phyloP scores from a whole-genome alignment of 805 yeast genomes.

The Barnettozyma siamensis region DNA sequence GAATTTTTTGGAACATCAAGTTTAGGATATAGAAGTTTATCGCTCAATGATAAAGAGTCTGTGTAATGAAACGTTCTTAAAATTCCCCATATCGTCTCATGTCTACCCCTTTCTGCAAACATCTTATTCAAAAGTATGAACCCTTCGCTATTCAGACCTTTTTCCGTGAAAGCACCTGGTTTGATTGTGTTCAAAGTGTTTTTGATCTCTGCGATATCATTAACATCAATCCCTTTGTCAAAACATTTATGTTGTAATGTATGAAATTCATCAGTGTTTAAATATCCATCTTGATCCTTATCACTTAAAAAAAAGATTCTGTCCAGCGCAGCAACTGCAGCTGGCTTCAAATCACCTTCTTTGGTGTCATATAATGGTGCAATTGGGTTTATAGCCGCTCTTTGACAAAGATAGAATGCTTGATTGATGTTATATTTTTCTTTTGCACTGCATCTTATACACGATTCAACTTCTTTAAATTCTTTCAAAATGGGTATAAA shows the following conservation, averaged over 20 bases:
- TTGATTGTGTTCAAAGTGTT: conserved; percentile 27
- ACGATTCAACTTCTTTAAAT: conserved; percentile 90
- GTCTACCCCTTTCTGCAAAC: conserved; percentile 88
- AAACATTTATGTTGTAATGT: conserved; percentile 73
- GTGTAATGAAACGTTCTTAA: conserved; percentile 85
- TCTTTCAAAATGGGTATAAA: conserved; percentile 81
- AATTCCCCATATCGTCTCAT: conserved; percentile 97
- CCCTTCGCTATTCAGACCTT: conserved; percentile 68
- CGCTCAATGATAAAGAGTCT: conserved; percentile 80
- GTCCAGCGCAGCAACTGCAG: conserved; percentile 68
- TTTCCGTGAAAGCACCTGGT: conserved; percentile 29
- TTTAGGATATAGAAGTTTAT: conserved; percentile 71
- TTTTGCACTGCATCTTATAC: conserved; percentile 83
- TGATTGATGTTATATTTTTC: conserved; percentile 82
- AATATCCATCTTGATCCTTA: conserved; percentile 81
- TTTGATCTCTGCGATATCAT: conserved; percentile 42
- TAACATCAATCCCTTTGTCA: conserved; percentile 46
- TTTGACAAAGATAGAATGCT: conserved; percentile 86
- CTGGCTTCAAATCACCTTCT: conserved; percentile 73
- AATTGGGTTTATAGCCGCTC: conserved; percentile 89
- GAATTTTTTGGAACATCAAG: conserved; percentile 68
- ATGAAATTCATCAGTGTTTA: conserved; percentile 66
- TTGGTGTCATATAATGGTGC: conserved; percentile 93
- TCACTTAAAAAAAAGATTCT: conserved; percentile 84
- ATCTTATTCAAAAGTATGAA: conserved; percentile 72